Evolutionary conservation across 805 yeast genomes (phyloP).

Genomic region (Kuraishia floccosa): DNA sequence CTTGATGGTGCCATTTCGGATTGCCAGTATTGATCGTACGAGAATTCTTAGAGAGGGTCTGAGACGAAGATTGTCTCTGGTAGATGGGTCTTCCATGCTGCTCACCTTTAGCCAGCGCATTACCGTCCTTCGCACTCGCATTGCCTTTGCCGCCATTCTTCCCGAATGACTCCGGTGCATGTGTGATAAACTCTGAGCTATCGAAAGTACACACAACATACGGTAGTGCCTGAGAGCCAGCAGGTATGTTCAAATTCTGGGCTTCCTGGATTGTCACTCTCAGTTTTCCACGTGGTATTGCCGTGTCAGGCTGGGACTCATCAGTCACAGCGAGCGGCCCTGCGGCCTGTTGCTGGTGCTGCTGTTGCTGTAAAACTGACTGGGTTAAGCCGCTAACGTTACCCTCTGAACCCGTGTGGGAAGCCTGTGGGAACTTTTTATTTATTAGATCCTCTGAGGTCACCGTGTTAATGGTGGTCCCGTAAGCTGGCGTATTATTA

Average conservation of each 20-base stretch:
- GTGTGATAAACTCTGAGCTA: constrained; percentile 81
- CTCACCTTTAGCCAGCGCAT: no score
- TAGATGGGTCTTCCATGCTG: constrained; percentile 27
- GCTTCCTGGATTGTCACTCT: constrained; percentile 79
- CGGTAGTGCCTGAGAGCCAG: constrained; percentile 51
- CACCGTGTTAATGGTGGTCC: no score
- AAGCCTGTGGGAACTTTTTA: no score
- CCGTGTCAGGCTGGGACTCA: constrained; percentile 10
- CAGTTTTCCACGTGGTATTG: constrained; percentile 68
- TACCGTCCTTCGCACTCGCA: constrained; percentile 3
- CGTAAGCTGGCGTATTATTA: no score
- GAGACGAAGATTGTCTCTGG: constrained; percentile 30
- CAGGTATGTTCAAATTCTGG: constrained; percentile 44
- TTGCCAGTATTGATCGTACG: constrained; percentile 19
- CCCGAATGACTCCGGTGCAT: constrained; percentile 50
- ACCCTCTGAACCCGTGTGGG: no score
- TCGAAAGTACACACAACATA: constrained; percentile 89
- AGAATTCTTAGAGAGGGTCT: constrained; percentile 14
- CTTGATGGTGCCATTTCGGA: constrained; percentile 89
- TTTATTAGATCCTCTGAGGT: no score
- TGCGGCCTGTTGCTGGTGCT: not conserved
- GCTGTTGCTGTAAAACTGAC: constrained; percentile 2
- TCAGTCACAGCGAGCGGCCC: constrained; percentile 22
- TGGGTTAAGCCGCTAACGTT: constrained; percentile 8
- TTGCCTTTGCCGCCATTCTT: constrained; percentile 4